Base-by-base conservation (phyloP, 768 basidiomycete species). In the Galerina marginata region DNA sequence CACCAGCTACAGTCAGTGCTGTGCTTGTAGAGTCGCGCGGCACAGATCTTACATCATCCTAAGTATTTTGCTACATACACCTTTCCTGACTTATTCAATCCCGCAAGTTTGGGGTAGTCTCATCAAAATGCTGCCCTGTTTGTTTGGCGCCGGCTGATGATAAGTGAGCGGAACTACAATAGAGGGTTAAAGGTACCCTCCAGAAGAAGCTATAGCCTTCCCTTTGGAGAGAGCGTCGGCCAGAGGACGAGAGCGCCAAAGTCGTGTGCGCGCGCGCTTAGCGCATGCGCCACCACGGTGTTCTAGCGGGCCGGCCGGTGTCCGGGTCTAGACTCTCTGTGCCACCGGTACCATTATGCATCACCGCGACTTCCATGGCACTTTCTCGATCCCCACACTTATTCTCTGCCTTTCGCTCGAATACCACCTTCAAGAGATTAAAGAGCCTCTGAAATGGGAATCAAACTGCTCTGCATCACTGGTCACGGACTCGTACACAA, bases 241-340 rank as follows among this genome's bases (percentile, higher is more conserved):
- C 46, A 4, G 7, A 23, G 9, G 26, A 49, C 26, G 38, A 50
- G n/a, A 58, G 26, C 48, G 47, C 25, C 56, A 29, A 26, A 25
- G 39, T 40, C 26, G 56, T 10, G 23, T n/a, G 48, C 36, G 25
- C 37, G 47, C 56, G 48, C 43, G 47, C 38, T 25, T 53, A 53
- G 48, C 56, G 56, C 47, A 46, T 38, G 37, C 48, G 36, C 38
- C 26, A 50, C 45, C 54, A 45, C 44, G 44, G 44, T 15, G 43
- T 38, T 45, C 15, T n/a, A 29, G 44, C 37, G 54, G 25, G 45
- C 54, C 54, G 54, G 45, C 45, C 10, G 16, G 54, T 56, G 42
- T 44, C 54, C 20, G 23, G 15, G 54, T 56, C 42, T 44, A 29
- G 29, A 14, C 39, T 40, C 42, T 25, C 29, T 38, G 51, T 37